These are phyloP conservation scores for Epichloe brachyelytri DNA, from an alignment of 2,329 filamentous ascomycete genomes.

Conservation along the genomic window DNA sequence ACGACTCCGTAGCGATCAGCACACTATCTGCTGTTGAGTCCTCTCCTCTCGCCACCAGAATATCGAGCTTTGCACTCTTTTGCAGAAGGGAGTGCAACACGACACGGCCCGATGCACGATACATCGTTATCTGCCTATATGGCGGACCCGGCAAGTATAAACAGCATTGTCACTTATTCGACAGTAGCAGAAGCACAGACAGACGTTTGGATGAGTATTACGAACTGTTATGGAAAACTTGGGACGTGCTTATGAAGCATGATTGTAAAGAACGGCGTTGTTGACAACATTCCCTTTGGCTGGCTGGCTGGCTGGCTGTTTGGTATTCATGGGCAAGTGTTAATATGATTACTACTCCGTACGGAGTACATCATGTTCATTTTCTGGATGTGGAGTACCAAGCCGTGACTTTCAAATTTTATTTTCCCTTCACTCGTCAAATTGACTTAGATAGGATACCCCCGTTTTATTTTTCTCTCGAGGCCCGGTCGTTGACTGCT, in stretches of 20 bases:
- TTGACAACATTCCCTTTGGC: not conserved
- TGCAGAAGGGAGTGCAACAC: not conserved
- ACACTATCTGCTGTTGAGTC: not conserved
- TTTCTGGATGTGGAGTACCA: conserved; percentile 7
- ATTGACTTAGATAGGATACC: conserved; percentile 29
- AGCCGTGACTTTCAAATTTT: conserved; percentile 10
- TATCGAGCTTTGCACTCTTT: not conserved
- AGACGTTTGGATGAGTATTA: not conserved
- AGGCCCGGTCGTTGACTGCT: not conserved
- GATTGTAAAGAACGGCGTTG: conserved; percentile 11
- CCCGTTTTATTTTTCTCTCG: conserved; percentile 12
- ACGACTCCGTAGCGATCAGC: conserved; percentile 8
- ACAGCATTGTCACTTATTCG: conserved; percentile 1
- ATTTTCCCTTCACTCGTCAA: not conserved
- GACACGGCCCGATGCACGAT: not conserved
- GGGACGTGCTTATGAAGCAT: conserved; percentile 11
- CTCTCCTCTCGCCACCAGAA: not conserved
- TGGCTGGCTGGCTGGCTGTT: not conserved
- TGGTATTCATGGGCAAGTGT: not conserved
- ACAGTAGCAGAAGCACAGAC: not conserved
- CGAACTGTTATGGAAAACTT: conserved; percentile 1
- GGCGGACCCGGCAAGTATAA: conserved; percentile 1
- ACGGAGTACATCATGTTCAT: not conserved
- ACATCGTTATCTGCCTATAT: not conserved
- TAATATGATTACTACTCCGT: not conserved